Evolutionary conservation across 2,329 filamentous ascomycete genomes (phyloP).

Genomic region (Arthrobotrys sphaeroides): DNA sequence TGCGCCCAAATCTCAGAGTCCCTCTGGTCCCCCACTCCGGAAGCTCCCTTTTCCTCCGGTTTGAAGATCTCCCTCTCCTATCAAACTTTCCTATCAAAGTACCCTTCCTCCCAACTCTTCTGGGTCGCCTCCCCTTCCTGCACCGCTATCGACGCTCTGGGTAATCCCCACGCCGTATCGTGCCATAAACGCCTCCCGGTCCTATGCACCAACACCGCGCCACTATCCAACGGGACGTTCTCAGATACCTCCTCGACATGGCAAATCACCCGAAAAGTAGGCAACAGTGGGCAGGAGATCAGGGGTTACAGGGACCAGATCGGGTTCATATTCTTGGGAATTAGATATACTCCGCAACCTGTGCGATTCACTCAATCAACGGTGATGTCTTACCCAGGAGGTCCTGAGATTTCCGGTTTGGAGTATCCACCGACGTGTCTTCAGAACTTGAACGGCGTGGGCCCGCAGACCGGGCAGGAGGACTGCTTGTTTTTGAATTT

Average conservation of each 20-base stretch:
- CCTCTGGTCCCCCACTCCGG: constrained; percentile 1
- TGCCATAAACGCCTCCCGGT: constrained; percentile 59
- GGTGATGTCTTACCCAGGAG: constrained; percentile 60
- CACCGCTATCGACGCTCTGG: constrained; percentile 58
- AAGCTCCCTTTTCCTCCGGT: constrained; percentile 11
- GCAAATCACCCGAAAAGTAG: constrained; percentile 61
- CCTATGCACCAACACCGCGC: constrained; percentile 63
- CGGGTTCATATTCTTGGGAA: constrained; percentile 66
- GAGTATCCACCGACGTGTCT: constrained; percentile 62
- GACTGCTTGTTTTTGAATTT: constrained; percentile 66
- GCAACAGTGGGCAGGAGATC: constrained; percentile 59
- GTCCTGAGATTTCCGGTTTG: constrained; percentile 59
- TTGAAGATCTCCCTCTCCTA: constrained; percentile 59
- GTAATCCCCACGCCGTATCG: constrained; percentile 54
- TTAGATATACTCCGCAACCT: constrained; percentile 64
- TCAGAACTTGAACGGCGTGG: constrained; percentile 59
- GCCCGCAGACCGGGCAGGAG: constrained; percentile 59
- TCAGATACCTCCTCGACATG: constrained; percentile 60
- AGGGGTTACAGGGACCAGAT: constrained; percentile 63
- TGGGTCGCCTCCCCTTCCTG: constrained; percentile 60
- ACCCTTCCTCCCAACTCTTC: constrained; percentile 58
- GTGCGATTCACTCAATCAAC: constrained; percentile 64
- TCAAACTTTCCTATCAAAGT: constrained; percentile 59
- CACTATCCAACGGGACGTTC: constrained; percentile 60
- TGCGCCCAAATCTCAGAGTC: constrained; percentile 19